These are phyloP conservation scores for Podospora didyma DNA, from an alignment of 495 filamentous ascomycete species.

Conservation along the genomic window DNA sequence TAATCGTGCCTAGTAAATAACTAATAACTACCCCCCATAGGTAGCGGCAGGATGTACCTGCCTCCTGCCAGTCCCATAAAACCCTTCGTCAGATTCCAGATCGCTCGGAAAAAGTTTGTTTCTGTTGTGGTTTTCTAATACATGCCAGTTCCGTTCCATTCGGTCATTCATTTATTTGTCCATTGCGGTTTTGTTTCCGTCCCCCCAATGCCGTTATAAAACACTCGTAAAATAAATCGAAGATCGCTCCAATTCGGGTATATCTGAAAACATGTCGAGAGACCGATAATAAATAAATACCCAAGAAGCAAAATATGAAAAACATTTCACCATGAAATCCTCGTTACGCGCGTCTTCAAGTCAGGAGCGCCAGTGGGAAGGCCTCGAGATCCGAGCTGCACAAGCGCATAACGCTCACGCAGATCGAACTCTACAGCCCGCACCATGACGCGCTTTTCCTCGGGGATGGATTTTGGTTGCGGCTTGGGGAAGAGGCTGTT, in stretches of 20 bases:
- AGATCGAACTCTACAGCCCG: conserved; percentile 51
- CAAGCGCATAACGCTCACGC: conserved; percentile 40
- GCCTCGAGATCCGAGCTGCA: conserved; percentile 49
- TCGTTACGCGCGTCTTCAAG: conserved; percentile 37
- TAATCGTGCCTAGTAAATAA: no score
- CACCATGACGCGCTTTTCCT: conserved; percentile 52
- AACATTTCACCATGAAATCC: conserved; percentile 40
- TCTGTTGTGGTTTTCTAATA: no score
- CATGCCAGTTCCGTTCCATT: no score
- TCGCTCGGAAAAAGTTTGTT: no score
- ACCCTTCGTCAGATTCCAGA: no score
- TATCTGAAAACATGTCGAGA: background rate
- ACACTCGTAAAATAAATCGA: no score
- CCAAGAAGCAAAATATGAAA: conserved; percentile 4
- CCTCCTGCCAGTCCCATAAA: no score
- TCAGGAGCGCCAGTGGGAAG: conserved; percentile 43
- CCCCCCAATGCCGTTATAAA: no score
- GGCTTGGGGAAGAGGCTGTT: conserved; percentile 2
- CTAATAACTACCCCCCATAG: no score
- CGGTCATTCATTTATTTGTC: no score
- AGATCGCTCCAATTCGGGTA: conserved; percentile 2
- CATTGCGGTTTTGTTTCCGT: no score
- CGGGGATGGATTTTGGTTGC: conserved; percentile 28
- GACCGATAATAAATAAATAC: background rate
- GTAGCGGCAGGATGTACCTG: no score